phyloP scores from a whole-genome alignment of 257 asterid genomes.

The Solanum okadae region DNA sequence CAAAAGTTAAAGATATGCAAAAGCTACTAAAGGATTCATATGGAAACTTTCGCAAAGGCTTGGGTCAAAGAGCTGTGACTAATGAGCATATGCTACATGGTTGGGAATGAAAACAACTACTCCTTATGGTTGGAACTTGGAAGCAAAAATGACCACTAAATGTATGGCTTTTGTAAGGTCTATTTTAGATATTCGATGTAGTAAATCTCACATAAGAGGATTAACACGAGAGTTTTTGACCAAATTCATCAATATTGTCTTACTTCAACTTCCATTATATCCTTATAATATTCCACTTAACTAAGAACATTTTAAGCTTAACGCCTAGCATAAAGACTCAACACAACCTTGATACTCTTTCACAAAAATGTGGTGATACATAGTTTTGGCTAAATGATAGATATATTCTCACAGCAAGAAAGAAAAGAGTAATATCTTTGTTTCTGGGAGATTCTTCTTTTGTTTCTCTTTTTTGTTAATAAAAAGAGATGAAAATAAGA shows the following conservation, averaged over 20 bases:
- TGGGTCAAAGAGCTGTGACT: not conserved
- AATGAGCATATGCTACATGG: not conserved
- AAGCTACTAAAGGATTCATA: not conserved
- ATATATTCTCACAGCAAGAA: not conserved
- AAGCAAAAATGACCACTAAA: not conserved
- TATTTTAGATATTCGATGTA: not conserved
- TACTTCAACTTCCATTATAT: not conserved
- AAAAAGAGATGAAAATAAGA: not conserved
- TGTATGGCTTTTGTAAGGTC: not conserved
- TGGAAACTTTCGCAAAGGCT: not conserved
- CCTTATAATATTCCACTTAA: not conserved
- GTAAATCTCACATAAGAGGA: not conserved
- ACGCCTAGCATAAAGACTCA: too few species aligned
- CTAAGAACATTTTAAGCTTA: not conserved
- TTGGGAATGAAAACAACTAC: not conserved
- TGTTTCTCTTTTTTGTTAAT: not conserved
- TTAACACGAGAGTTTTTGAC: not conserved
- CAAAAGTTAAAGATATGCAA: not conserved
- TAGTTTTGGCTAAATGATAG: not conserved
- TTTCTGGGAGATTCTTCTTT: not conserved
- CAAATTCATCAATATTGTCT: not conserved
- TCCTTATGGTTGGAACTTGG: not conserved
- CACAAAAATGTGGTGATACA: not conserved
- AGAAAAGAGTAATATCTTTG: not conserved
- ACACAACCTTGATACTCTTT: not conserved